phyloP scores from a whole-genome alignment of 495 filamentous ascomycete genomes.

The Penicillium ochrochloron region DNA sequence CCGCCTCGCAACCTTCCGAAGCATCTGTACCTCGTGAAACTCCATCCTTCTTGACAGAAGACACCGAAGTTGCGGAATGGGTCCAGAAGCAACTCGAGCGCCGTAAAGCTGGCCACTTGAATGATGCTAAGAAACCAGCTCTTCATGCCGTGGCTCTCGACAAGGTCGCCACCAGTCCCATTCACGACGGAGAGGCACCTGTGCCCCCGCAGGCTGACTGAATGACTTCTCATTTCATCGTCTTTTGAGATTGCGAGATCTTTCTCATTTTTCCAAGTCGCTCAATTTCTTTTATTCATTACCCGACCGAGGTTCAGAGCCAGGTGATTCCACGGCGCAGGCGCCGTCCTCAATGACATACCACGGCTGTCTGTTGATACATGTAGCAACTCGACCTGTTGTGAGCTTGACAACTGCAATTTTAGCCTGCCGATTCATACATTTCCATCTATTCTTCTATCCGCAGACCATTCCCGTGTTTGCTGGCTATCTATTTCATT shows the following conservation, averaged over 20 bases:
- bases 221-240: constrained; percentile 4
- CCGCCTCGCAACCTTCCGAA: constrained; percentile 50
- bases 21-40: constrained; percentile 47
- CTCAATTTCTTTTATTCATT: not conserved
- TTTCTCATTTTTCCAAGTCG: constrained; percentile 7
- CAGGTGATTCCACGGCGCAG: constrained; percentile 20
- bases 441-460: not conserved
- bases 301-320: not conserved
- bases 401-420: constrained; percentile 1
- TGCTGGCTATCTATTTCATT: not conserved
- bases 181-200: constrained; percentile 36
- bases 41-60: constrained; percentile 54
- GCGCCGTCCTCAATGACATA: constrained; percentile 26
- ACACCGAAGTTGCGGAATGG: constrained; percentile 85
- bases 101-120: constrained; percentile 56
- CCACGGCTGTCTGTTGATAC: constrained; percentile 6
- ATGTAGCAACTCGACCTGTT: constrained; percentile 4
- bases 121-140: constrained; percentile 63
- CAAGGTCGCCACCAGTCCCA: constrained; percentile 49
- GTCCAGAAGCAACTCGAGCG: constrained; percentile 71
- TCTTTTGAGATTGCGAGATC: constrained; percentile 3
- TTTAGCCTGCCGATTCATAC: not conserved
- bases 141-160: constrained; percentile 80
- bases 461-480: not conserved
- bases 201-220: constrained; percentile 20